Evolutionary conservation across 2,329 filamentous ascomycete species (phyloP).

Genomic region (Alternaria tenuissima): DNA sequence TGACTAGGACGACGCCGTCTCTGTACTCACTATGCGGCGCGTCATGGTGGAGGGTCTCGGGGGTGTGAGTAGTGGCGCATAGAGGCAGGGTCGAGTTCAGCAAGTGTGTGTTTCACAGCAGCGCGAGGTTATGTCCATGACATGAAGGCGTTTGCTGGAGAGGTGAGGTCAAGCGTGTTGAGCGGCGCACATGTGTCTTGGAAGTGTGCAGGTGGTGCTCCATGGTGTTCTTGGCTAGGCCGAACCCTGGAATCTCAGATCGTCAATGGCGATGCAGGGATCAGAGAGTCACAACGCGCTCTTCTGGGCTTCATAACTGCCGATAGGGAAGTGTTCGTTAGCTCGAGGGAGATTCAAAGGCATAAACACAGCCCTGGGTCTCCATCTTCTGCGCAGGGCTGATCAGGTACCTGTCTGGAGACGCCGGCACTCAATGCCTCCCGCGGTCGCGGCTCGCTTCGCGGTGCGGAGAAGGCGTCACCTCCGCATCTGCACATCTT

Average conservation of each 20-base stretch:
- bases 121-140: conserved; percentile 22
- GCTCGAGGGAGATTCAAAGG: fast-evolving
- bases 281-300: background rate
- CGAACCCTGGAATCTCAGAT: conserved; percentile 21
- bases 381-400: no score
- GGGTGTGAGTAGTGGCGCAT: conserved; percentile 21
- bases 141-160: conserved; percentile 7
- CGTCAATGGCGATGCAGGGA: conserved; percentile 25
- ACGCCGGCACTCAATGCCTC: no score
- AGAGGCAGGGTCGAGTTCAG: conserved; percentile 15
- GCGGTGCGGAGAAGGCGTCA: conserved; percentile 16
- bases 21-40: conserved; percentile 48
- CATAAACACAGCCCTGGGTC: no score
- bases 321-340: no score
- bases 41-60: conserved; percentile 45
- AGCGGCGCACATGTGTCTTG: conserved; percentile 1
- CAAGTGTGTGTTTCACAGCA: conserved; percentile 10
- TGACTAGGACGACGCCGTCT: background rate
- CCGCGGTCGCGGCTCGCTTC: conserved; percentile 8
- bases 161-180: background rate
- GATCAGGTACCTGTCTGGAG: no score
- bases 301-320: background rate
- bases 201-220: conserved; percentile 18
- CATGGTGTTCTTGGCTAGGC: conserved; percentile 28
- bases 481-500: conserved; percentile 24